A percentile compares a stretch with the other conserved stretches of the same genome.
Conservation (phyloP, 1,284 basidiomycete species). For the Marasmius tenuissimus region DNA sequence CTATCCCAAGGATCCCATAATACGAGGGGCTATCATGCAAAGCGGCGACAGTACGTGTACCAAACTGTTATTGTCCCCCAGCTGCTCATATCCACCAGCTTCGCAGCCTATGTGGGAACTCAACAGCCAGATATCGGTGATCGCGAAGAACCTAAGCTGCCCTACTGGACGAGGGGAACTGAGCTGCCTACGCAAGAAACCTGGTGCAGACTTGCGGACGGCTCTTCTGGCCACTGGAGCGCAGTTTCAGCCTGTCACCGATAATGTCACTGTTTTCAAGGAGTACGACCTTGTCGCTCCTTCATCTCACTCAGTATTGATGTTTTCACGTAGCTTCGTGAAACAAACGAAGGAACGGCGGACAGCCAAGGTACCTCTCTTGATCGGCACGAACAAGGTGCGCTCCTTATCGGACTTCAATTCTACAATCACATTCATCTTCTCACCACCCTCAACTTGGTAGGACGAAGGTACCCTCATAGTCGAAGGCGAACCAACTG, state of each 20-base stretch:
- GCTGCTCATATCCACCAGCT: constrained; percentile 14
- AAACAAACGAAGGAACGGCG: constrained; percentile 32
- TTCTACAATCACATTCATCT: neutral
- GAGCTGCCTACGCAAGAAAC: constrained; percentile 37
- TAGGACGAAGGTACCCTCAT: constrained; percentile 45
- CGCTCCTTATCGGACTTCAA: neutral
- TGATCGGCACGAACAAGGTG: constrained; percentile 42
- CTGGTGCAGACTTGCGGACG: constrained; percentile 30
- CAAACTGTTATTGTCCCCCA: neutral
- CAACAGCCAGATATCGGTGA: constrained; percentile 34
- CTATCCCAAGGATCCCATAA: constrained; percentile 34
- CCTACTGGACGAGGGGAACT: constrained; percentile 33
- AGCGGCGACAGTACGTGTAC: constrained; percentile 37
- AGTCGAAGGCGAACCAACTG: constrained; percentile 41
- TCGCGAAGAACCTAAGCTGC: constrained; percentile 36
- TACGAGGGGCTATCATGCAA: constrained; percentile 41
- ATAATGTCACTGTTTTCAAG: constrained; percentile 42
- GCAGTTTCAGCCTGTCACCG: constrained; percentile 44
- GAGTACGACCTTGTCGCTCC: constrained; percentile 22
- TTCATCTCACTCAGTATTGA: neutral
- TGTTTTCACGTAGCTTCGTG: constrained; percentile 26
- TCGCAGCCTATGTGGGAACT: constrained; percentile 42
- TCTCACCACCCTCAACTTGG: neutral
- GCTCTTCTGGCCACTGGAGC: constrained; percentile 33
- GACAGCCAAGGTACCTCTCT: constrained; percentile 38